These are phyloP conservation scores for Hemerocallis citrina DNA, from an alignment of 106 monocot species.

Conservation along the genomic window DNA sequence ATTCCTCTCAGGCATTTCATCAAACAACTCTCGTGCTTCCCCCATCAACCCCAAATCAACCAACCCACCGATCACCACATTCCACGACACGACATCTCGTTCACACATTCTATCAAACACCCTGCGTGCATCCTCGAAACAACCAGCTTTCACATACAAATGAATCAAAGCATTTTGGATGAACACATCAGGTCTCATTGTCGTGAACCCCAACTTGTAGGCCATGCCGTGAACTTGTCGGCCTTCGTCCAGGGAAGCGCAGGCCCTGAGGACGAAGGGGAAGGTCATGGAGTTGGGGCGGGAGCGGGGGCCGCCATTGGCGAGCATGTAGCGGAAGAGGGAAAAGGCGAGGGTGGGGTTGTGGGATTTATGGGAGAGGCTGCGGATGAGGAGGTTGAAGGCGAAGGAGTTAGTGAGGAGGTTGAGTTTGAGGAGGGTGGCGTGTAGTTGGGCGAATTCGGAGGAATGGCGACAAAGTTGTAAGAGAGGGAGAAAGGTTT, in stretches of 20 bases:
- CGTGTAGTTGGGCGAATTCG: constrained; percentile 7
- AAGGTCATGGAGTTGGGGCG: constrained; percentile 10
- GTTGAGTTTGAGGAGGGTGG: constrained; percentile 6
- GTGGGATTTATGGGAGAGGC: neutral
- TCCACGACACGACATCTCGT: constrained; percentile 12
- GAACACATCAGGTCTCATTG: neutral
- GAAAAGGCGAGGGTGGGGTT: constrained; percentile 11
- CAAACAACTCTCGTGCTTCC: constrained; percentile 11
- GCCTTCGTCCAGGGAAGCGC: constrained; percentile 1
- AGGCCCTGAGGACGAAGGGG: constrained; percentile 9
- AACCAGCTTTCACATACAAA: neutral
- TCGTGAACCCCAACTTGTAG: neutral
- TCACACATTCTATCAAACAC: constrained; percentile 13
- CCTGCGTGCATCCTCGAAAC: neutral
- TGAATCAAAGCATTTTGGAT: neutral
- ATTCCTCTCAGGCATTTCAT: constrained; percentile 9
- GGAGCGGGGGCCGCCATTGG: neutral
- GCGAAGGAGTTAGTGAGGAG: constrained; percentile 4
- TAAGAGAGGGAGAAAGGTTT: constrained; percentile 6
- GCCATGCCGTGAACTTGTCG: constrained; percentile 4
- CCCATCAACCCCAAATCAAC: neutral
- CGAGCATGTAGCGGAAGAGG: constrained; percentile 4
- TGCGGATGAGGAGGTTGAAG: constrained; percentile 1
- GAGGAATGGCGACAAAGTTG: neutral
- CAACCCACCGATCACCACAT: constrained; percentile 13